Evolutionary conservation across 2,329 filamentous ascomycete genomes (phyloP), one percentile per base, ranked within the genome.

Genomic region (Ophiosphaerella herpotricha): DNA sequence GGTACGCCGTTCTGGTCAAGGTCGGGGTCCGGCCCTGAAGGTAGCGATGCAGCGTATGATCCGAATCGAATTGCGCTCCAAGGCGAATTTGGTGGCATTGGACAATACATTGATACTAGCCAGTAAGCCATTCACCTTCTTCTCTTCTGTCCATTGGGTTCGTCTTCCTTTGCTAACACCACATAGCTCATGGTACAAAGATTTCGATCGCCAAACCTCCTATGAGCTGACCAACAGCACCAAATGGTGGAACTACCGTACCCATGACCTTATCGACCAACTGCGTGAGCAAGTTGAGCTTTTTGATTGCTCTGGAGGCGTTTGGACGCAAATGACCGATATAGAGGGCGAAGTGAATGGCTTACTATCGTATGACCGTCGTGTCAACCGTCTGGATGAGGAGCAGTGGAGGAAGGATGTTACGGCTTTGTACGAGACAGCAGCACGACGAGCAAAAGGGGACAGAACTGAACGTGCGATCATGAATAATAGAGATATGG

Each of bases 311-410:
- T 87, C 82, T 31, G 87, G 83, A 0, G 87, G 81, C 9, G 81
- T 90, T 0, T 90, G 85, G 80, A 90, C 87, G 1, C 87, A 90
- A 74, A 90, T 86, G 0, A 88, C 85, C 0, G 87, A 90, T 59
- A 87, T 90, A 0, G 87, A 90, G 66, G 87, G 86, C 4, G 87
- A 90, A 66, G 84, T 90, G 7, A 90, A 90, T 58, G 87, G 87
- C 0, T 74, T 90, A 48, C 68, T 88, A 58, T 88, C 86, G 0
- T 88, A 88, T 59, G 86, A 90, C 66, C 81, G 87, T 1, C 76
- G 85, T 0, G 50, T 87, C 0, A 66, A 86, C 31, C 75, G 86
- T 1, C 80, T 82, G 4, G 74, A 89, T 50, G 71, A 75, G 34
- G 68, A 73, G 7, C 81, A 84, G 70, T 89, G 86, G 86, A 78